phyloP scores from a whole-genome alignment of 1,139 yeast genomes.

The Lodderomyces margitis region DNA sequence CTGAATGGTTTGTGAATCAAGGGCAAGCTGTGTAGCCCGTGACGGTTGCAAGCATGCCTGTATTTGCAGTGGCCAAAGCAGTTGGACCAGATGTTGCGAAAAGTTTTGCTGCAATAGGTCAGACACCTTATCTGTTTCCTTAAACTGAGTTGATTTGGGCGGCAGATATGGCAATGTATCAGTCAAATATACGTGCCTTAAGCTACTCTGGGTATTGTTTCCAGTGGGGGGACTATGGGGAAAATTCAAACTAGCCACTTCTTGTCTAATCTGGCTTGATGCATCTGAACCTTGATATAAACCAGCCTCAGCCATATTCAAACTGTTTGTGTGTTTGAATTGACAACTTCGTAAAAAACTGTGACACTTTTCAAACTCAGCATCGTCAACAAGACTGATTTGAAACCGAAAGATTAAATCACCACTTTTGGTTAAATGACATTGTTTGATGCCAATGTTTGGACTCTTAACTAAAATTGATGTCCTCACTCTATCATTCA shows the following conservation, averaged over 20 bases:
- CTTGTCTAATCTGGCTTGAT: background rate
- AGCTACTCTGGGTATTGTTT: too few species aligned
- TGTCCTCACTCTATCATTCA: slow-evolving; percentile 14
- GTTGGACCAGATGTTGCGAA: too few species aligned
- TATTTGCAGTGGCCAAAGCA: too few species aligned
- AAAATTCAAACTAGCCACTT: background rate
- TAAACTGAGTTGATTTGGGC: too few species aligned
- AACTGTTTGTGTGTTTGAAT: background rate
- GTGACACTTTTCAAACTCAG: slow-evolving; percentile 16
- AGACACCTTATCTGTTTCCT: too few species aligned
- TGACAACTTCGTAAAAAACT: slow-evolving; percentile 7
- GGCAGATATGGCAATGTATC: too few species aligned
- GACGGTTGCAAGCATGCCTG: too few species aligned
- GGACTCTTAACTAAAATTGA: slow-evolving; percentile 23
- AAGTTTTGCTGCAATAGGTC: too few species aligned
- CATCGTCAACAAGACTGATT: slow-evolving; percentile 17
- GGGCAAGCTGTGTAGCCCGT: too few species aligned
- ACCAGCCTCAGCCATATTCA: background rate
- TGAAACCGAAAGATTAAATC: slow-evolving; percentile 21
- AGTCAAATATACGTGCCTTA: background rate
- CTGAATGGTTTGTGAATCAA: too few species aligned
- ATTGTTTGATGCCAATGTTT: slow-evolving; percentile 25
- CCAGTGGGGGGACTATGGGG: too few species aligned
- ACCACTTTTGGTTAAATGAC: slow-evolving; percentile 17
- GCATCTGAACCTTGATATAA: background rate